Evolutionary conservation across 257 asterid species (phyloP).

Genomic region (Solanum neorickii): DNA sequence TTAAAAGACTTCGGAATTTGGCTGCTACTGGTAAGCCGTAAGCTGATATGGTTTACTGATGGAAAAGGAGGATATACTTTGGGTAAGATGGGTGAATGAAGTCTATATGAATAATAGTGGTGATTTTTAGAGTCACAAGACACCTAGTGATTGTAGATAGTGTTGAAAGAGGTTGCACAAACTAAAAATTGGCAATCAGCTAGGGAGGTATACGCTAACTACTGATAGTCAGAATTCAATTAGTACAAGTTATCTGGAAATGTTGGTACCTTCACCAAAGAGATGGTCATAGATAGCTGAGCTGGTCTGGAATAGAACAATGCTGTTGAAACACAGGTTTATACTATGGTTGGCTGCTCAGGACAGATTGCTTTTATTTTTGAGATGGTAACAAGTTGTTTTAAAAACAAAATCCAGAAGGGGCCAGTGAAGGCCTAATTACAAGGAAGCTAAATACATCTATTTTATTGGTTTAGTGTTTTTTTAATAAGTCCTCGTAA

Average conservation of each 20-base stretch:
- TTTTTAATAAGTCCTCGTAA: not conserved
- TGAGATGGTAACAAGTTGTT: not conserved
- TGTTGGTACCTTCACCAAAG: not conserved
- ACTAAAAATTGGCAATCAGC: not conserved
- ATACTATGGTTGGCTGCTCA: not conserved
- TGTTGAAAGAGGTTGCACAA: not conserved
- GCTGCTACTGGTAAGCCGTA: not conserved
- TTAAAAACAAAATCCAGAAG: not conserved
- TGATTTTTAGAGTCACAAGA: not conserved
- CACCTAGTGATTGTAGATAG: not conserved
- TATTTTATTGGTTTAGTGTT: not conserved
- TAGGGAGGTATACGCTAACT: not conserved
- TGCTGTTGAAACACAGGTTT: not conserved
- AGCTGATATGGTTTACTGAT: not conserved
- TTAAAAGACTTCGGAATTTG: not conserved
- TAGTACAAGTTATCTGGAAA: not conserved
- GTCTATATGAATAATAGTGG: not conserved
- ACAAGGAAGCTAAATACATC: not conserved
- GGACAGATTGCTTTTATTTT: not conserved
- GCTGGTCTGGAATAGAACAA: not conserved
- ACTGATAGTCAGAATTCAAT: not conserved
- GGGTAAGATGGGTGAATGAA: not conserved
- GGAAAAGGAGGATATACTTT: not conserved
- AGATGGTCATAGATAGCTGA: not conserved
- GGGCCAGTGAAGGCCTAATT: not conserved